phyloP scores from a whole-genome alignment of 257 asterid genomes.

The Osmanthus fragrans region DNA sequence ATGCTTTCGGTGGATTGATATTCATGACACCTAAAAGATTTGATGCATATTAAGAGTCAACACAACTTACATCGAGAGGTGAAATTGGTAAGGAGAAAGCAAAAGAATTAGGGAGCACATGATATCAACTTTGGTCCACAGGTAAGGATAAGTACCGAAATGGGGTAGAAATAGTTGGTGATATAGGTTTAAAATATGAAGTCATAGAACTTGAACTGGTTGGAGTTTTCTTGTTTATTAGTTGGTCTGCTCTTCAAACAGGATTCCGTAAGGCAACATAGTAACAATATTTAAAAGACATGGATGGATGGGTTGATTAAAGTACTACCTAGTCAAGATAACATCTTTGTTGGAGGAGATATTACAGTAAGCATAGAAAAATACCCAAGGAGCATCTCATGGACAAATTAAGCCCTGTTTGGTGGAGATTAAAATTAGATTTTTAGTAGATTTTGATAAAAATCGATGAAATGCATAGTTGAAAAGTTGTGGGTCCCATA shows the following conservation, averaged over 20 bases:
- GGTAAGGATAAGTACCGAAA: not conserved
- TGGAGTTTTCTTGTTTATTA: not conserved
- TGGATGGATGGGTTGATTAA: not conserved
- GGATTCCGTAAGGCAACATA: not conserved
- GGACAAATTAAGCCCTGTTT: not conserved
- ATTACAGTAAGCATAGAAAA: not conserved
- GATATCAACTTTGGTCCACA: not conserved
- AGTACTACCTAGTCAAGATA: not conserved
- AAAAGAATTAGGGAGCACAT: not conserved
- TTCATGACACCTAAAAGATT: not conserved
- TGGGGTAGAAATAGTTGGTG: not conserved
- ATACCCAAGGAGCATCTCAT: not conserved
- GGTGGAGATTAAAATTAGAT: too few species aligned
- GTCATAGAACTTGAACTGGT: not conserved
- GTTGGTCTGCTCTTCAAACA: not conserved
- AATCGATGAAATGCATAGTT: too few species aligned
- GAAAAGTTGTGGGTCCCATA: too few species aligned
- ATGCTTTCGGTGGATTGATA: not conserved
- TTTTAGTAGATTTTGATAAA: too few species aligned
- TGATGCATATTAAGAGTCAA: not conserved
- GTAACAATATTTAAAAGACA: not conserved
- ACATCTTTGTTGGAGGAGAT: not conserved
- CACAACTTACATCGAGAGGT: not conserved
- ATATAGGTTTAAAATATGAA: not conserved
- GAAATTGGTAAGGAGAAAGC: not conserved